Conservation (phyloP, 106 monocot species). For the Dendrobium officinale region DNA sequence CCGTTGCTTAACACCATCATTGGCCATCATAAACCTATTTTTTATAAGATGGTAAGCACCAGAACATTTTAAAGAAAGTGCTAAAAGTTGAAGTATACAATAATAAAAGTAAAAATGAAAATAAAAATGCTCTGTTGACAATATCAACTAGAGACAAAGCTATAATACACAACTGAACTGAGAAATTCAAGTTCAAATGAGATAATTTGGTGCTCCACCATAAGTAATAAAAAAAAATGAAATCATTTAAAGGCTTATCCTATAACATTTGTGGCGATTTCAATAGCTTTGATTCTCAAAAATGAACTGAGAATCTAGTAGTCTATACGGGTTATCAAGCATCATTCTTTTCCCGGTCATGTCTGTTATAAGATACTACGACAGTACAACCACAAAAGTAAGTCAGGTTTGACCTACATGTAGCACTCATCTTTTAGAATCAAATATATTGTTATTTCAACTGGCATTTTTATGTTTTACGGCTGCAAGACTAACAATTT, state of each 20-base stretch:
- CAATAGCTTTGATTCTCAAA: slow-evolving; percentile 1
- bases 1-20: slow-evolving; percentile 79
- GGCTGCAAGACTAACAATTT: too few relatives aligned
- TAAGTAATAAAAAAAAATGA: background rate
- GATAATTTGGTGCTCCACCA: background rate
- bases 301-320: background rate
- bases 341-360: background rate
- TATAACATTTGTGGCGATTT: background rate
- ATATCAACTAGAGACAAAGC: slow-evolving; percentile 1
- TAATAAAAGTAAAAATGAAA: background rate
- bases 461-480: too few relatives aligned
- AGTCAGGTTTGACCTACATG: too few relatives aligned
- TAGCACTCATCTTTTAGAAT: too few relatives aligned
- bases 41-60: background rate
- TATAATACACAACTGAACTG: background rate
- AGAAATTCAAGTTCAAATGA: background rate
- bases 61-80: background rate
- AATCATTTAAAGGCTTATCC: background rate
- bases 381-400: background rate
- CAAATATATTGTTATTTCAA: too few relatives aligned
- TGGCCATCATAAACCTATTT: slow-evolving; percentile 90
- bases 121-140: background rate
- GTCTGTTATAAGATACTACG: background rate
- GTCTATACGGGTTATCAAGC: background rate
- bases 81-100: slow-evolving; percentile 1